Evolutionary conservation across 768 basidiomycete species (phyloP).

Genomic region (Naganishia vaughanmartiniae): DNA sequence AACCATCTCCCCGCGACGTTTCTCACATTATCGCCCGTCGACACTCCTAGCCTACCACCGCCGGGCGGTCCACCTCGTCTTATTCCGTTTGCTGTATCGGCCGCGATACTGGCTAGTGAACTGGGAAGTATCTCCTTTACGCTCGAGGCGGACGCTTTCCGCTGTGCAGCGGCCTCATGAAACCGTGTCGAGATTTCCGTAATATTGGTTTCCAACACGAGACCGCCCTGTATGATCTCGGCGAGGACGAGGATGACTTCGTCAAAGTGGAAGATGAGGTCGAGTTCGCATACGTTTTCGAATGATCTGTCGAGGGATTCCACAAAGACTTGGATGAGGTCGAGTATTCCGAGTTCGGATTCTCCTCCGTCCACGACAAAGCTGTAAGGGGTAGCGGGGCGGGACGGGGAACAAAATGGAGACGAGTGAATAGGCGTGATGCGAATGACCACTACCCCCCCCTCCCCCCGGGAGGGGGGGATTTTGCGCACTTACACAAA

Average conservation of each 20-base stretch:
- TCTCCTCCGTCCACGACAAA: constrained; percentile 95
- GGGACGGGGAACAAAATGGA: too few relatives aligned
- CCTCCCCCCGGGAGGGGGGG: too few relatives aligned
- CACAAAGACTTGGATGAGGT: constrained; percentile 97
- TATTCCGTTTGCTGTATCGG: constrained; percentile 5
- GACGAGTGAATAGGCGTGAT: too few relatives aligned
- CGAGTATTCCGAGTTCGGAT: constrained; percentile 92
- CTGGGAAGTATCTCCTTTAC: constrained; percentile 19
- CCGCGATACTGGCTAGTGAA: constrained; percentile 39
- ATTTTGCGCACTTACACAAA: constrained; percentile 72
- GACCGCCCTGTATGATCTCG: constrained; percentile 95
- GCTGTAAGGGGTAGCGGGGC: too few relatives aligned
- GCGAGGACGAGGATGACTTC: constrained; percentile 92
- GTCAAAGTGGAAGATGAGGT: constrained; percentile 97
- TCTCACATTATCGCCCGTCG: constrained; percentile 28
- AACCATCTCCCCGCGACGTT: constrained; percentile 29
- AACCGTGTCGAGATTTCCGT: constrained; percentile 47
- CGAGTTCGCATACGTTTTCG: constrained; percentile 97
- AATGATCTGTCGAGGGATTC: constrained; percentile 93
- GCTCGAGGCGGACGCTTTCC: constrained; percentile 12
- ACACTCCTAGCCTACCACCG: constrained; percentile 23
- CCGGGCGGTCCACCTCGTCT: constrained; percentile 16
- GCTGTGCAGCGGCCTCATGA: constrained; percentile 37
- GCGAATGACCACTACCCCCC: too few relatives aligned
- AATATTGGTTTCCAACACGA: constrained; percentile 80